These are phyloP conservation scores for Parastagonospora avenae DNA, from an alignment of 2,329 filamentous ascomycete genomes.

Conservation along the genomic window DNA sequence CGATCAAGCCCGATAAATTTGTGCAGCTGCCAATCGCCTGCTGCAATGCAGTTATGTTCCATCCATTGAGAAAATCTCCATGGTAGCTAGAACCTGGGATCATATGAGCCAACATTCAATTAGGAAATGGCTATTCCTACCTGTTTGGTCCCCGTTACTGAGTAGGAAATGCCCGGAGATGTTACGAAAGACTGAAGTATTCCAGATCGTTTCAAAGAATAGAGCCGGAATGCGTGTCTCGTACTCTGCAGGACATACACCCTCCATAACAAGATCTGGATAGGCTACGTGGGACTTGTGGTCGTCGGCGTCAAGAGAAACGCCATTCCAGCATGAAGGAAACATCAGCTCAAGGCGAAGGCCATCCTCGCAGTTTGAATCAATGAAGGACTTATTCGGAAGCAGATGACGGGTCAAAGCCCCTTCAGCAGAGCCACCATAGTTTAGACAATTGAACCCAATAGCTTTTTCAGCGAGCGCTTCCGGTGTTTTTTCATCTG, in stretches of 20 bases:
- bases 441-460: conserved; percentile 19
- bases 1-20: conserved; percentile 61
- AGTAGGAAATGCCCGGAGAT: conserved; percentile 73
- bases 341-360: conserved; percentile 25
- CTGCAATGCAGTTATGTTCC: conserved; percentile 67
- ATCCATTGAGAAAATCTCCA: conserved; percentile 70
- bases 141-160: conserved; percentile 73
- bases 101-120: conserved; percentile 6
- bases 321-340: conserved; percentile 20
- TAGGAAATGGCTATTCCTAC: conserved; percentile 7
- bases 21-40: conserved; percentile 69
- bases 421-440: conserved; percentile 6
- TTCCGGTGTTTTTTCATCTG: conserved; percentile 11
- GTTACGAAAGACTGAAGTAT: conserved; percentile 68
- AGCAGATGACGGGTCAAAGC: conserved; percentile 9
- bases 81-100: conserved; percentile 58
- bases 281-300: conserved; percentile 75
- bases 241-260: conserved; percentile 73
- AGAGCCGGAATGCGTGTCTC: conserved; percentile 72
- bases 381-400: conserved; percentile 11
- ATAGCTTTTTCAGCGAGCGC: conserved; percentile 18
- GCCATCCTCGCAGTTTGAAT: conserved; percentile 11
- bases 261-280: conserved; percentile 75
- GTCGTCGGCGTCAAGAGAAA: conserved; percentile 49
- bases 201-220: conserved; percentile 86